Evolutionary conservation across 768 basidiomycete species (phyloP).

Genomic region (Collybia mongolica): DNA sequence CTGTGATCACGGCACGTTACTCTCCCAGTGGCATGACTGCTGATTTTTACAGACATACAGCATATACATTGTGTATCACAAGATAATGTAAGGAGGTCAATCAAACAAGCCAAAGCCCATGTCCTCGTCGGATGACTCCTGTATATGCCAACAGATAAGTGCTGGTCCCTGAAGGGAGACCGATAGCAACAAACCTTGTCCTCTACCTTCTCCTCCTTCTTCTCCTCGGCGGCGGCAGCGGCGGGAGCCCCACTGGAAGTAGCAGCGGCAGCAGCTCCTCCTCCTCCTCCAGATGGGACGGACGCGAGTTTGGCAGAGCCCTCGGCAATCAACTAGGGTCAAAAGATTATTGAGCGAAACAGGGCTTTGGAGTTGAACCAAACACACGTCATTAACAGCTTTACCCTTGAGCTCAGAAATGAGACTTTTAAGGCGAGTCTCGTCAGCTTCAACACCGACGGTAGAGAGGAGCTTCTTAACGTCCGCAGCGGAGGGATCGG

Average conservation of each 20-base stretch:
- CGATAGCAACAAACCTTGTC: constrained; percentile 62
- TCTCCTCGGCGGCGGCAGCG: constrained; percentile 69
- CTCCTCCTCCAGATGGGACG: constrained; percentile 93
- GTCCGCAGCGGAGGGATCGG: constrained; percentile 80
- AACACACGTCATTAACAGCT: constrained; percentile 73
- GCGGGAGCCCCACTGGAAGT: constrained; percentile 51
- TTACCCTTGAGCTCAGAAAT: constrained; percentile 91
- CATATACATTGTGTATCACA: constrained; percentile 8
- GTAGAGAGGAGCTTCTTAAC: constrained; percentile 83
- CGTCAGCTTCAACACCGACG: constrained; percentile 89
- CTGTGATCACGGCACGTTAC: no score
- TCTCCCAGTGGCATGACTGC: not conserved
- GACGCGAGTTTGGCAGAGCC: constrained; percentile 94
- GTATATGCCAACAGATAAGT: constrained; percentile 5
- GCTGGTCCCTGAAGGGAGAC: not conserved
- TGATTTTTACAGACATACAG: constrained; percentile 11
- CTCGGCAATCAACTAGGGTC: constrained; percentile 78
- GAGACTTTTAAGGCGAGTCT: constrained; percentile 76
- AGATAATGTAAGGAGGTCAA: constrained; percentile 35
- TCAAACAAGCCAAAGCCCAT: constrained; percentile 99
- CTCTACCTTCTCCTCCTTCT: constrained; percentile 88
- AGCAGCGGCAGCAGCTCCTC: constrained; percentile 51
- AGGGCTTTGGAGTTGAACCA: constrained; percentile 9
- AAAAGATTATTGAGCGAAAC: constrained; percentile 5
- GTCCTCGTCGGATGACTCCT: constrained; percentile 97